Conservation (phyloP, 2,329 filamentous ascomycete genomes). For the Zasmidium angulare region DNA sequence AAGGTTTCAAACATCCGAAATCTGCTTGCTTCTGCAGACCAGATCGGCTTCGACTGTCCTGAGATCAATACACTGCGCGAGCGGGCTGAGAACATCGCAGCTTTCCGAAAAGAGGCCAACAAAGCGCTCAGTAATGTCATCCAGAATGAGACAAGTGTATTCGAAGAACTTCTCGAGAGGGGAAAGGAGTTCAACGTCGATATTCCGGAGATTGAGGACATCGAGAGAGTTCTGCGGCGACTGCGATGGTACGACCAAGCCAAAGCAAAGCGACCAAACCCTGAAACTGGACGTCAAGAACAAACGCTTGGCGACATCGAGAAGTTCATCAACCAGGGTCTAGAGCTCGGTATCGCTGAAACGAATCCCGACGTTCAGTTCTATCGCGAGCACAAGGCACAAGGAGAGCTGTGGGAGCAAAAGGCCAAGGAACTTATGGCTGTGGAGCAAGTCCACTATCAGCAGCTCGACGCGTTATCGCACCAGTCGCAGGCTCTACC, state of each 20-base stretch:
- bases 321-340: constrained; percentile 74
- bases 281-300: constrained; percentile 45
- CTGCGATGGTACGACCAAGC: constrained; percentile 86
- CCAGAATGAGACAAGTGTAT: constrained; percentile 65
- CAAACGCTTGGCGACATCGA: constrained; percentile 76
- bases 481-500: constrained; percentile 78
- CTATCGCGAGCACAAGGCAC: constrained; percentile 72
- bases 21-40: constrained; percentile 78
- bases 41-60: constrained; percentile 87
- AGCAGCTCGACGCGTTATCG: constrained; percentile 88
- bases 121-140: constrained; percentile 67
- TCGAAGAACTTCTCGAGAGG: constrained; percentile 88
- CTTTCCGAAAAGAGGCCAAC: constrained; percentile 76
- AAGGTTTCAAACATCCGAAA: constrained; percentile 86
- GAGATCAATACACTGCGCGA: constrained; percentile 86
- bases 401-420: constrained; percentile 84
- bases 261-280: constrained; percentile 48
- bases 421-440: constrained; percentile 91
- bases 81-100: constrained; percentile 77
- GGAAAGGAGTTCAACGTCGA: constrained; percentile 89
- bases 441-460: constrained; percentile 90
- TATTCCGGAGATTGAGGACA: constrained; percentile 79
- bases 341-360: constrained; percentile 72
- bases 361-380: constrained; percentile 77
- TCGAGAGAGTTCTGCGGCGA: constrained; percentile 79